Base-by-base conservation (phyloP, 2,329 filamentous ascomycete species). In the Cladosporium sp. region DNA sequence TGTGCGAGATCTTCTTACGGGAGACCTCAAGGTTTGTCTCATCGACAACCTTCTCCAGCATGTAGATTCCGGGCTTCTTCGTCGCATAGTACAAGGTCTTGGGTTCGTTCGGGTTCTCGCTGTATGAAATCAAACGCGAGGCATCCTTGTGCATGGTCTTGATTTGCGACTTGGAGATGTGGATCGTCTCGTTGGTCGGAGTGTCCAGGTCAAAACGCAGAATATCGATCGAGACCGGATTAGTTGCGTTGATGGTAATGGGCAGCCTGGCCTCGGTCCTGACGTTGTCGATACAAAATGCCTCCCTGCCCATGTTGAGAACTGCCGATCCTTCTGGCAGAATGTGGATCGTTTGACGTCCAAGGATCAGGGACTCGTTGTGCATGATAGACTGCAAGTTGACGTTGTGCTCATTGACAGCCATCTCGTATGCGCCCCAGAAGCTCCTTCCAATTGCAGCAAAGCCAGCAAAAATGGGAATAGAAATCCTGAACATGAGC, bases 291-390 rank as follows among this genome's bases (percentile, higher is more conserved):
- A 99, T 72, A 69, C 93, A 99, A 68, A 93, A 93, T 0, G 90
- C 80, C n/a, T 78, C 73, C 52, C 82, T 79, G 41, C 90, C 80
- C 0, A 90, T 89, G 63, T 99, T 99, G 56, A 99, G 76, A 43
- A 90, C 78, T 12, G 91, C 93, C 43, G 91, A 62, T 75, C 95
- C 95, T 75, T 99, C 93, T 2, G 93, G 93, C 50, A 99, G 76
- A 64, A 99, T 96, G 66, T 99, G 93, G 70, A 99, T 92, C 61
- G 96, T 95, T 72, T 97, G 91, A 68, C 90, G 93, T 64, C 93
- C 93, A 72, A 96, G 80, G 57, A 99, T 97, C 63, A 97, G 79
- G 18, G 91, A 96, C 27, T 89, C 82, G 67, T 97, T 96, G 67
- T 96, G 89, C 54, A 96, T 76, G 57, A 99, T 91, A 55, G 81